Base-by-base conservation (phyloP, 345 rosid genomes). In the Arabis hirsuta region DNA sequence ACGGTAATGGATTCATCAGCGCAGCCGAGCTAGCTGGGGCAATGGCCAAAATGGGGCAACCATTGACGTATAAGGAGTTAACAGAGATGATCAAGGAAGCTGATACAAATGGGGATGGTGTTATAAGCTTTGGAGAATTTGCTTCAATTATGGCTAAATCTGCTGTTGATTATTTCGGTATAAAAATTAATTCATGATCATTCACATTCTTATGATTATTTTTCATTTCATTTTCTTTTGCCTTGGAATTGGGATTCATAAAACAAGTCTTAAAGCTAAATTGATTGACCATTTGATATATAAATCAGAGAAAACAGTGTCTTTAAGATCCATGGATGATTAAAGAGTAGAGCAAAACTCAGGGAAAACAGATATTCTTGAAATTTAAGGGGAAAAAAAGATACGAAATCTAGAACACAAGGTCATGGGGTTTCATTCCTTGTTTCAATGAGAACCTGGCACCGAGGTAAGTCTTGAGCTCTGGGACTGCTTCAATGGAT, bases 1-100 rank as follows among this genome's bases (percentile, higher is more conserved):
- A 94, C 0, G 92, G 97, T 2, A 89, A 89, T 0, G 98, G 96
- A 8, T 85, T 78, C 81, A 94, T 94, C 47, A 87, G 85, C 11
- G 84, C 96, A 0, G 92, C 91, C 0, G 97, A 94, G 82, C 74
- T 94, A 0, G 97, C 98, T 0, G 92, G 96, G 2, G 76, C 90
- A 0, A 89, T 89, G 97, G 92, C 98, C 31, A 88, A 93, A 63
- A 85, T 93, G 94, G 92, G 98, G 2, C 94, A 90, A 36, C 95
- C 94, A 0, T 80, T 90, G 51, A 87, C 96, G 13, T 90, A 85
- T 41, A 78, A 53, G 63, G 96, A 93, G 73, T 71, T 93, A 3
- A 79, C 80, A 12, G 96, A 90, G 76, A 89, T 90, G 92, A 85
- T 93, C 47, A 76, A 72, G 74, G 92, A 93, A 68, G 96, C 96